These are phyloP conservation scores for Lichtheimia ramosa DNA, from an alignment of 371 early-diverging fungal species.

Conservation along the genomic window DNA sequence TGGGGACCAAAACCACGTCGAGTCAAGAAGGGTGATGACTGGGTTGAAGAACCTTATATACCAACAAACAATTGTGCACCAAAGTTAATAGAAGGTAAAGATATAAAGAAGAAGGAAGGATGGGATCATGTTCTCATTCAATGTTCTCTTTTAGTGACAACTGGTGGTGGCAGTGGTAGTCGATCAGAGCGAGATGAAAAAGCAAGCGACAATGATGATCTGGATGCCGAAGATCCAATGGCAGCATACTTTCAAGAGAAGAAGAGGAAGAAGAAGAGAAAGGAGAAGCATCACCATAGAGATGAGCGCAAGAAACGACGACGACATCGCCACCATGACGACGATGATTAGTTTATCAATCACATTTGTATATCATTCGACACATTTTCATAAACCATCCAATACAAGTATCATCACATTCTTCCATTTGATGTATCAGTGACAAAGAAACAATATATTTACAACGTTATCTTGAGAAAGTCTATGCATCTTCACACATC, in stretches of 20 bases:
- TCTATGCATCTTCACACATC: conserved; percentile 44
- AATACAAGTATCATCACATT: too few species aligned
- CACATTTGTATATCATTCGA: too few species aligned
- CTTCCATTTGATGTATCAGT: too few species aligned
- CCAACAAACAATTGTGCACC: conserved; percentile 80
- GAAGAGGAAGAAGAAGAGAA: conserved; percentile 16
- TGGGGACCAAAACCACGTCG: conserved; percentile 53
- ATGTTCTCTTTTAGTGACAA: conserved; percentile 3
- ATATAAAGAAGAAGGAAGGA: background rate
- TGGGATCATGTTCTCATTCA: background rate
- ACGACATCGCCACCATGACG: background rate
- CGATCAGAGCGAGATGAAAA: background rate
- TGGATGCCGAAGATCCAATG: conserved; percentile 22
- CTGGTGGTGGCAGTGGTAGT: conserved; percentile 1
- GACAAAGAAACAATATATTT: too few species aligned
- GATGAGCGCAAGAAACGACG: conserved; percentile 31
- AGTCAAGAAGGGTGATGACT: conserved; percentile 34
- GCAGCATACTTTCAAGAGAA: conserved; percentile 18
- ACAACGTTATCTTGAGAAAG: background rate
- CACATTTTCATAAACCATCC: too few species aligned
- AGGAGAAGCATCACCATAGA: conserved; percentile 10
- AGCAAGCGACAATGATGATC: conserved; percentile 8
- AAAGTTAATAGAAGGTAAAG: conserved; percentile 50
- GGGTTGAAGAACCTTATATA: conserved; percentile 63
- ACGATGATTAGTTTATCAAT: background rate